Evolutionary conservation across 2,329 filamentous ascomycete species (phyloP).

Genomic region (Thelonectria olida): DNA sequence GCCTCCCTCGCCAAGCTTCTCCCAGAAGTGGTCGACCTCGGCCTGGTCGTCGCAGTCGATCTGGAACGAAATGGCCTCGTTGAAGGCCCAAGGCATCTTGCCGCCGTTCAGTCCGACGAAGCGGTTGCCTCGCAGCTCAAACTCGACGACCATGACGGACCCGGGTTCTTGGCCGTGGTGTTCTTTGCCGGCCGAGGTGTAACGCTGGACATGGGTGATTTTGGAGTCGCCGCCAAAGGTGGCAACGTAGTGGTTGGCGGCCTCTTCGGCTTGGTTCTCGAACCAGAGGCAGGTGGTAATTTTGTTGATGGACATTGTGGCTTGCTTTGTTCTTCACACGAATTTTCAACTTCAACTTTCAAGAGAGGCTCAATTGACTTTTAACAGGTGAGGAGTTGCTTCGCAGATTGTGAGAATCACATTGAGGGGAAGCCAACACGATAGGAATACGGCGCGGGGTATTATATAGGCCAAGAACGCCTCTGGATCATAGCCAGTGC

Average conservation of each 20-base stretch:
- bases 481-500: neutral
- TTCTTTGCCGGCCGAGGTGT: slow-evolving; percentile 42
- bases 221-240: slow-evolving; percentile 50
- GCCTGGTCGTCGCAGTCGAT: slow-evolving; percentile 55
- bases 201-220: slow-evolving; percentile 45
- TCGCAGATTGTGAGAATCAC: neutral
- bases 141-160: slow-evolving; percentile 47
- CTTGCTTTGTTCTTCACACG: neutral
- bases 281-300: slow-evolving; percentile 53
- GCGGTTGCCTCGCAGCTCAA: slow-evolving; percentile 49
- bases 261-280: slow-evolving; percentile 51
- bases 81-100: slow-evolving; percentile 49
- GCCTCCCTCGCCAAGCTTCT: slow-evolving; percentile 51
- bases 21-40: slow-evolving; percentile 59
- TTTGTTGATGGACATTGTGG: slow-evolving; percentile 32
- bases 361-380: neutral
- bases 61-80: slow-evolving; percentile 53
- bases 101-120: slow-evolving; percentile 57
- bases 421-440: neutral
- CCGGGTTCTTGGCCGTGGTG: slow-evolving; percentile 43
- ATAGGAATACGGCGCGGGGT: neutral
- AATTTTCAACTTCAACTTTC: neutral
- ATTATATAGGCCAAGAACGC: slow-evolving; percentile 1
- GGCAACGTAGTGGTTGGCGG: slow-evolving; percentile 52
- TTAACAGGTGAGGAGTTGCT: neutral